These are phyloP conservation scores for Metschnikowia sp. DNA, from an alignment of 805 yeast species.

Conservation along the genomic window DNA sequence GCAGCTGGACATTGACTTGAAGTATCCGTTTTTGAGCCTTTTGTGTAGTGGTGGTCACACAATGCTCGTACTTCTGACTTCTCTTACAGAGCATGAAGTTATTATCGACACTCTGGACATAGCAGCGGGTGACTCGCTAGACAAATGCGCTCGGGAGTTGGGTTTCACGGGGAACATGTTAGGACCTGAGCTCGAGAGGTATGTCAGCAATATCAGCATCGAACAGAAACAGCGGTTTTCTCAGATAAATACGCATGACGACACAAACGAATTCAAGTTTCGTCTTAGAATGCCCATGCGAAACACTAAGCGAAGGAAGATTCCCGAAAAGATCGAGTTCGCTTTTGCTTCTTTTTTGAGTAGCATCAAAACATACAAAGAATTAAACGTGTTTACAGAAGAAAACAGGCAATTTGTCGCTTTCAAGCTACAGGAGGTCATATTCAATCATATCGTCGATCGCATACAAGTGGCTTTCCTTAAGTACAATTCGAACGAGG, in stretches of 20 bases:
- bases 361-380: slow-evolving; percentile 37
- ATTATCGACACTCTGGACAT: slow-evolving; percentile 76
- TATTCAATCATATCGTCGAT: slow-evolving; percentile 70
- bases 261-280: slow-evolving; percentile 23
- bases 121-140: slow-evolving; percentile 91
- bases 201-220: slow-evolving; percentile 35
- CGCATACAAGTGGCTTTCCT: slow-evolving; percentile 54
- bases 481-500: slow-evolving; percentile 23
- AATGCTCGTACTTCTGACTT: slow-evolving; percentile 66
- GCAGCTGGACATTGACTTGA: neutral
- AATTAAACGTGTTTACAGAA: slow-evolving; percentile 39
- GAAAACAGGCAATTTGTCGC: slow-evolving; percentile 50
- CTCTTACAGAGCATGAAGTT: slow-evolving; percentile 65
- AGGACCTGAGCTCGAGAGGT: slow-evolving; percentile 75
- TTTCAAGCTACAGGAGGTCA: slow-evolving; percentile 55
- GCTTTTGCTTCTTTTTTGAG: slow-evolving; percentile 79
- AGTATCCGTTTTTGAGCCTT: slow-evolving; percentile 69
- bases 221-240: slow-evolving; percentile 22
- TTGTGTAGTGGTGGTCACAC: slow-evolving; percentile 95
- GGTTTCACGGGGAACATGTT: slow-evolving; percentile 82
- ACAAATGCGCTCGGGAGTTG: slow-evolving; percentile 84
- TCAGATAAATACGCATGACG: slow-evolving; percentile 18
- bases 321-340: slow-evolving; percentile 40
- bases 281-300: slow-evolving; percentile 31
- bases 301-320: slow-evolving; percentile 26